A percentile compares a stretch with the other conserved stretches of the same genome.
phyloP scores from a whole-genome alignment of 495 filamentous ascomycete species.

The Neurospora sp. region DNA sequence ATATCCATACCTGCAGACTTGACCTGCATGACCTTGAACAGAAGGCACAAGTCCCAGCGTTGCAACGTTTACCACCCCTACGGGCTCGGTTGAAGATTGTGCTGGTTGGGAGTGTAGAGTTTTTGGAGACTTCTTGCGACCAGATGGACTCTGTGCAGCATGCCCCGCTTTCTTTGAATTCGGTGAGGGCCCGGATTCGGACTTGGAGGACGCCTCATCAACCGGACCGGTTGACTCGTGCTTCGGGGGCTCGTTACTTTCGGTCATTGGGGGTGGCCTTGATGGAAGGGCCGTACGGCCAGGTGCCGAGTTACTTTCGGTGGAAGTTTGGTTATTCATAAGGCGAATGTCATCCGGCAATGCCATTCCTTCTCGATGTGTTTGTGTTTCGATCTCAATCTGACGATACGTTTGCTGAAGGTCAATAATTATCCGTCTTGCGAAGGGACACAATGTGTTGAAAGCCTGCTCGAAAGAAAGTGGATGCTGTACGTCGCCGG shows the following conservation, averaged over 20 bases:
- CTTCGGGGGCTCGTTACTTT: constrained; percentile 1
- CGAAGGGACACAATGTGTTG: neutral
- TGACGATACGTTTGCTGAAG: neutral
- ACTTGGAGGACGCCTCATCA: constrained; percentile 1
- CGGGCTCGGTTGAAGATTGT: constrained; percentile 7
- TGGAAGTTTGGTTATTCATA: constrained; percentile 3
- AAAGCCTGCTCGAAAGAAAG: neutral
- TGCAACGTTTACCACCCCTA: neutral
- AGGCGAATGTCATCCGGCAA: constrained; percentile 8
- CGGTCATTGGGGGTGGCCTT: constrained; percentile 11
- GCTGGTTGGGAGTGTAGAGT: constrained; percentile 3
- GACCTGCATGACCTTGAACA: constrained; percentile 28
- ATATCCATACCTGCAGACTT: constrained; percentile 45
- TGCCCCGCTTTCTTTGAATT: constrained; percentile 2
- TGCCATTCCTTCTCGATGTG: constrained; percentile 8
- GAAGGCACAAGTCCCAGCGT: constrained; percentile 1
- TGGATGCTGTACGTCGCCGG: neutral
- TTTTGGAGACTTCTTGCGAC: constrained; percentile 8
- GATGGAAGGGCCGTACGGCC: constrained; percentile 22
- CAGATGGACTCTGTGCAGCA: constrained; percentile 2
- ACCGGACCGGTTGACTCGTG: constrained; percentile 2
- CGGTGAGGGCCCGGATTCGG: constrained; percentile 6
- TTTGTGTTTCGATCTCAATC: neutral
- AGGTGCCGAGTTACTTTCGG: constrained; percentile 8
- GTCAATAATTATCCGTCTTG: neutral